Percentiles rank a stretch among this genome's conserved stretches.
These are phyloP conservation scores for Lecanicillium sp. DNA, from an alignment of 2,329 filamentous ascomycete species.

Conservation along the genomic window DNA sequence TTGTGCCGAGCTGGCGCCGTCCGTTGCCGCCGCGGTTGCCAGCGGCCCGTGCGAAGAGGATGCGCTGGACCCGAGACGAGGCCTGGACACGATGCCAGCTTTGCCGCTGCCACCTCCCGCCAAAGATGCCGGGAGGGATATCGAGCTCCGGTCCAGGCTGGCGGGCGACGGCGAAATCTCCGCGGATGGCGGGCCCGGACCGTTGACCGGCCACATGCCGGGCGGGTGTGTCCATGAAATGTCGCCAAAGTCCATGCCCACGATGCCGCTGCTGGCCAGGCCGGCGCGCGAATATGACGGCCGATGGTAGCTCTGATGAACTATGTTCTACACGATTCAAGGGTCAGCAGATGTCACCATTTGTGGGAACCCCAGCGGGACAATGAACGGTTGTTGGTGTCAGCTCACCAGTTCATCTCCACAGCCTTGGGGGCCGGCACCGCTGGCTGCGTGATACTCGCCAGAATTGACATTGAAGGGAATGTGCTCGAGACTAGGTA, in stretches of 20 bases:
- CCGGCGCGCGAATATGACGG: background rate
- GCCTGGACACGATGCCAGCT: too few species aligned
- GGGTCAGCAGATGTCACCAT: too few species aligned
- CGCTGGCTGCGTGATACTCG: background rate
- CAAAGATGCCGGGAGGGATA: too few species aligned
- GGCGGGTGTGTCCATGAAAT: background rate
- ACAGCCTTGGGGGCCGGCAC: background rate
- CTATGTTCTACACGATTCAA: background rate
- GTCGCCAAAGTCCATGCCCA: background rate
- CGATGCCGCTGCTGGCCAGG: background rate
- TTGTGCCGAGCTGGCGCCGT: background rate
- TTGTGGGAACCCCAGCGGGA: too few species aligned
- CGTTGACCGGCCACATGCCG: background rate
- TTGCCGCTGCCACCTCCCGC: too few species aligned
- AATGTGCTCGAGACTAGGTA: background rate
- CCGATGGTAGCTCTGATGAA: background rate
- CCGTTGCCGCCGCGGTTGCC: too few species aligned
- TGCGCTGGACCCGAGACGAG: too few species aligned
- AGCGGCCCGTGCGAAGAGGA: too few species aligned
- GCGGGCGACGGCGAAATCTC: background rate
- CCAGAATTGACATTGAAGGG: background rate
- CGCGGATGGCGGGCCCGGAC: background rate
- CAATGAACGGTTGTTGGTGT: too few species aligned
- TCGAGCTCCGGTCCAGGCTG: background rate
- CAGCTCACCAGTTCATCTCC: conserved; percentile 1